A percentile compares a stretch with the other conserved stretches of the same genome.
phyloP scores from a whole-genome alignment of 192 early-diverging fungal genomes.

The Blastocladiella britannica region DNA sequence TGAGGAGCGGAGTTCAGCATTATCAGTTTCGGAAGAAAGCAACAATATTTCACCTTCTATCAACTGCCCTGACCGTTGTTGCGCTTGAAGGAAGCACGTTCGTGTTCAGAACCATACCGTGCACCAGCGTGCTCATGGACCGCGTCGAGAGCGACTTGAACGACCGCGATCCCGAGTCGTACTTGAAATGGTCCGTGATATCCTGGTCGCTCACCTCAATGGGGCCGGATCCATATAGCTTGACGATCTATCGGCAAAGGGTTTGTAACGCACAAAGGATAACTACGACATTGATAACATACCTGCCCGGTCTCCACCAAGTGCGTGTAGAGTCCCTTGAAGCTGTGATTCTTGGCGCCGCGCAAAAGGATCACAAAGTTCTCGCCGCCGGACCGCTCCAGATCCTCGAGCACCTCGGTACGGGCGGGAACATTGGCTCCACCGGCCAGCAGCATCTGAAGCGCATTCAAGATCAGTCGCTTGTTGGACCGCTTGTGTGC shows the following conservation, averaged over 20 bases:
- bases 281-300: neutral
- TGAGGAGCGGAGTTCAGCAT: too few species aligned
- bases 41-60: too few species aligned
- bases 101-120: neutral
- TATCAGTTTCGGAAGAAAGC: too few species aligned
- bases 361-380: constrained; percentile 32
- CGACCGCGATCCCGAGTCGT: constrained; percentile 22
- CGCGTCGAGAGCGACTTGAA: constrained; percentile 25
- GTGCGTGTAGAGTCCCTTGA: constrained; percentile 28
- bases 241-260: too few species aligned
- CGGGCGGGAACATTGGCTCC: neutral
- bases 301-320: constrained; percentile 16
- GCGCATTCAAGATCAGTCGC: neutral
- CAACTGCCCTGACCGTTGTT: too few species aligned
- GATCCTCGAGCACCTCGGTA: constrained; percentile 12
- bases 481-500: neutral
- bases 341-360: constrained; percentile 22
- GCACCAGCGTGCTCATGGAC: neutral
- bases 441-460: neutral
- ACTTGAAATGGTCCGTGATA: constrained; percentile 30
- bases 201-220: constrained; percentile 10
- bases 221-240: constrained; percentile 20
- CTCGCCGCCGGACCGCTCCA: constrained; percentile 10
- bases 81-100: too few species aligned
- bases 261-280: neutral